phyloP scores from a whole-genome alignment of 768 basidiomycete genomes.

The Naematelia aurantialba region DNA sequence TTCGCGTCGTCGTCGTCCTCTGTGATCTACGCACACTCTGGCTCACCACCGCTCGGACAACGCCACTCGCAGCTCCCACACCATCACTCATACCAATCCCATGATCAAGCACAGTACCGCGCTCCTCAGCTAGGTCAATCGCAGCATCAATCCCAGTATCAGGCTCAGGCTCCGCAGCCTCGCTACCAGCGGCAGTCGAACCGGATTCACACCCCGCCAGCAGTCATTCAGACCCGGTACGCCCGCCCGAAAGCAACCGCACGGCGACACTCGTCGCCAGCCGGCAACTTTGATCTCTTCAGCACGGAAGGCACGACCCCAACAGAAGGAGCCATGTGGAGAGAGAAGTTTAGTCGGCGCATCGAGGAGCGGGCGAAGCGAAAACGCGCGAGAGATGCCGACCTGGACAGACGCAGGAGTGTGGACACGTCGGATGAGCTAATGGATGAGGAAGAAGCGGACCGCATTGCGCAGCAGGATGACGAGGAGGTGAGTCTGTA shows the following conservation, averaged over 20 bases:
- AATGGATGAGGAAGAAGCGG: constrained; percentile 36
- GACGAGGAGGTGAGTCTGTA: constrained; percentile 41
- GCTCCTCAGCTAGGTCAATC: too few relatives aligned
- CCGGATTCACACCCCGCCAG: constrained; percentile 2
- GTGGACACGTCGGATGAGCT: constrained; percentile 1
- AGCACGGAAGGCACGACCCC: constrained; percentile 29
- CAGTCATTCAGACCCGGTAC: constrained; percentile 3
- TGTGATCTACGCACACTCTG: constrained; percentile 6
- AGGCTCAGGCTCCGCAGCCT: too few relatives aligned
- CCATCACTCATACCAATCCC: too few relatives aligned
- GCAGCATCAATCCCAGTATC: too few relatives aligned
- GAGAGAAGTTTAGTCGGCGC: constrained; percentile 28
- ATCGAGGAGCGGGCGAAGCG: constrained; percentile 33
- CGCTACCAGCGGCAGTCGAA: too few relatives aligned
- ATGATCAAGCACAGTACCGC: not conserved
- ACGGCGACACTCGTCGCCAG: not conserved
- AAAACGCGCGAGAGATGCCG: constrained; percentile 15
- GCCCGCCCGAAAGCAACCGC: constrained; percentile 8
- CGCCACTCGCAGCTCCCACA: not conserved
- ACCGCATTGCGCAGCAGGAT: constrained; percentile 36
- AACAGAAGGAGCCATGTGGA: constrained; percentile 34
- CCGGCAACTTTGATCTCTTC: constrained; percentile 7
- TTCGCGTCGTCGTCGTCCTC: constrained; percentile 9
- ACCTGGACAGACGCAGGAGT: constrained; percentile 25
- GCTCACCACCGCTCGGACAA: constrained; percentile 18